phyloP scores from a whole-genome alignment of 2,329 filamentous ascomycete genomes.

The Hypomyces perniciosus region DNA sequence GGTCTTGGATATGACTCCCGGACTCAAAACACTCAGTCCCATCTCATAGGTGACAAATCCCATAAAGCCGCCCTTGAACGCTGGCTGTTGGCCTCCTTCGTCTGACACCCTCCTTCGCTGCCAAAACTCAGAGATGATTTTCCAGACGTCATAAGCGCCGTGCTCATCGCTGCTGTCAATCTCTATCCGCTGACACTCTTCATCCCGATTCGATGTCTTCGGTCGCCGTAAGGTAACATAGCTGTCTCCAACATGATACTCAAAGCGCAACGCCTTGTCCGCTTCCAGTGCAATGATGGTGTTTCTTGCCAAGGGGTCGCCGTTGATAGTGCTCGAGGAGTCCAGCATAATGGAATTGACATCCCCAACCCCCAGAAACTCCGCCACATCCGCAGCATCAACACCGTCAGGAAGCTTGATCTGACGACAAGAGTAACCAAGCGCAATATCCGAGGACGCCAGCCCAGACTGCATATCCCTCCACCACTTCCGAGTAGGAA shows the following conservation, averaged over 20 bases:
- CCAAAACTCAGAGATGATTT: slow-evolving; percentile 43
- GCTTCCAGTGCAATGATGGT: slow-evolving; percentile 69
- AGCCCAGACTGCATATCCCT: slow-evolving; percentile 20
- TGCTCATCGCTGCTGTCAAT: slow-evolving; percentile 20
- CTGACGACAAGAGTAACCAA: slow-evolving; percentile 33
- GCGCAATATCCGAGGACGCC: slow-evolving; percentile 24
- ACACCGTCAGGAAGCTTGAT: slow-evolving; percentile 41
- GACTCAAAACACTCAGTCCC: slow-evolving; percentile 46
- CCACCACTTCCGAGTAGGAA: slow-evolving; percentile 19
- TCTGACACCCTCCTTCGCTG: slow-evolving; percentile 21
- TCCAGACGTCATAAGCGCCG: slow-evolving; percentile 40
- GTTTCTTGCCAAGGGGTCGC: slow-evolving; percentile 45
- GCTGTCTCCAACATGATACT: slow-evolving; percentile 48
- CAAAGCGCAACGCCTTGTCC: slow-evolving; percentile 48
- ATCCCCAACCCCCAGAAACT: slow-evolving; percentile 36
- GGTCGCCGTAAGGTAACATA: slow-evolving; percentile 27
- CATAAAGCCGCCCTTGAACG: slow-evolving; percentile 79
- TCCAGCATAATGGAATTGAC: slow-evolving; percentile 52
- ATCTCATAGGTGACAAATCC: slow-evolving; percentile 83
- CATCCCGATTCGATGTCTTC: slow-evolving; percentile 10
- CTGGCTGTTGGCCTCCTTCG: slow-evolving; percentile 22
- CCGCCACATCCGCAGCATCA: slow-evolving; percentile 49
- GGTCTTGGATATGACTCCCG: slow-evolving; percentile 20
- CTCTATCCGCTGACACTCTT: slow-evolving; percentile 23
- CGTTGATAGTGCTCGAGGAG: slow-evolving; percentile 48